Base-by-base conservation (phyloP, 768 basidiomycete genomes). In the Kwoniella mangroviensis region DNA sequence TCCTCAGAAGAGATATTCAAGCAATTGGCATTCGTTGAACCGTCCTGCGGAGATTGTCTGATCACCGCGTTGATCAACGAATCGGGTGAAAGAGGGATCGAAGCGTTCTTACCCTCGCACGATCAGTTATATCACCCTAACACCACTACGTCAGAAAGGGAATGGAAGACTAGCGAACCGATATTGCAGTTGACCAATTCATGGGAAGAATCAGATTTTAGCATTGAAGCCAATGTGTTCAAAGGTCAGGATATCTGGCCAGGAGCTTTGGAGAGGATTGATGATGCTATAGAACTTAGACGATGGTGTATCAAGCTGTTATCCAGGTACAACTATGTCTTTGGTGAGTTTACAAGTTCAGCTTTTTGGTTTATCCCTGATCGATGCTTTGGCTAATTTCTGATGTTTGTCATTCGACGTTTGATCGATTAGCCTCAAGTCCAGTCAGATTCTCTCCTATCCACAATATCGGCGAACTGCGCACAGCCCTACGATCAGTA, bases 11-110 rank as follows among this genome's bases (percentile, higher is more conserved):
- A 73, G n/a, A 78, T 81, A 34, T 83, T 81, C 77, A 74, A 73
- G 54, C 66, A 67, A 19, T 13, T 83, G 13, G 59, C 81, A n/a
- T 83, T 83, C 55, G 69, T 43, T 3, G 21, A 74, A 19, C 77
- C 79, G 7, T 34, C 66, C n/a, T 83, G 82, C 51, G 82, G 80
- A 11, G 80, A 83, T 63, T 83, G 82, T 59, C 64, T 83, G 41
- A 78, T 83, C 67, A 63, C 59, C 15, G 82, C 79, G 2, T 70
- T 83, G n/a, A 64, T 80, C 24, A 70, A 53, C 40, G 70, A 69
- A 10, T 80, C 79, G 3, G 82, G 80, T 12, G 57, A 55, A 45
- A 66, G 70, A 15, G 82, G 82, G 4, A 58, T 83, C 0, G 71
- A 73, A 10, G 81, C 79, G 3, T 70, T 83, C 56, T 64, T 83